Percentiles rank a stretch among this genome's conserved stretches.
These are phyloP conservation scores for Toxicodendron radicans DNA, from an alignment of 345 rosid species.

Conservation along the genomic window DNA sequence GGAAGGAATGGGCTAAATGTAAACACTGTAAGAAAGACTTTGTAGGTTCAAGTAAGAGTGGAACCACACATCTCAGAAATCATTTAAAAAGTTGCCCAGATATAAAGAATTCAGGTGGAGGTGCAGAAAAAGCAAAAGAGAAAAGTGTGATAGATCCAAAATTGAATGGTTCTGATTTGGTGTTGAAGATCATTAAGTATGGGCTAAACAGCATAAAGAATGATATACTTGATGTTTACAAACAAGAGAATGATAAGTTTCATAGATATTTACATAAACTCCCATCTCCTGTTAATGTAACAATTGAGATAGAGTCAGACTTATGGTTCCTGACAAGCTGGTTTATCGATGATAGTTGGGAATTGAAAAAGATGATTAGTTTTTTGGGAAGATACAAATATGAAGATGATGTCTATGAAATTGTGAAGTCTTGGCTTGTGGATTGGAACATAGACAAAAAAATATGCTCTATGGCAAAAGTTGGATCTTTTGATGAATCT, in stretches of 20 bases:
- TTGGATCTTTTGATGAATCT: too few species aligned
- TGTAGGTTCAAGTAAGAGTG: slow-evolving; percentile 3
- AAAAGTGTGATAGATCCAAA: too few species aligned
- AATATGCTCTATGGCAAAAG: neutral
- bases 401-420: too few species aligned
- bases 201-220: neutral
- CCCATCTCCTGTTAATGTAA: neutral
- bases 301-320: too few species aligned
- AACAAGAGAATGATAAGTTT: neutral
- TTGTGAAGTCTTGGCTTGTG: neutral
- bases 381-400: too few species aligned
- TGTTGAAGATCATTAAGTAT: neutral
- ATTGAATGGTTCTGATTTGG: neutral
- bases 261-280: neutral
- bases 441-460: neutral
- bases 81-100: neutral
- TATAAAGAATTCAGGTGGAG: neutral
- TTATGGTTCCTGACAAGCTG: too few species aligned
- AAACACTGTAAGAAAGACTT: neutral
- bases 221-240: neutral
- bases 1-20: too few species aligned
- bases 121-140: neutral
- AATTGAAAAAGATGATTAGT: too few species aligned
- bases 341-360: too few species aligned
- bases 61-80: slow-evolving; percentile 3